These are phyloP conservation scores for Oryza coarctata DNA, from an alignment of 176 grass and related monocot genomes.

Conservation along the genomic window DNA sequence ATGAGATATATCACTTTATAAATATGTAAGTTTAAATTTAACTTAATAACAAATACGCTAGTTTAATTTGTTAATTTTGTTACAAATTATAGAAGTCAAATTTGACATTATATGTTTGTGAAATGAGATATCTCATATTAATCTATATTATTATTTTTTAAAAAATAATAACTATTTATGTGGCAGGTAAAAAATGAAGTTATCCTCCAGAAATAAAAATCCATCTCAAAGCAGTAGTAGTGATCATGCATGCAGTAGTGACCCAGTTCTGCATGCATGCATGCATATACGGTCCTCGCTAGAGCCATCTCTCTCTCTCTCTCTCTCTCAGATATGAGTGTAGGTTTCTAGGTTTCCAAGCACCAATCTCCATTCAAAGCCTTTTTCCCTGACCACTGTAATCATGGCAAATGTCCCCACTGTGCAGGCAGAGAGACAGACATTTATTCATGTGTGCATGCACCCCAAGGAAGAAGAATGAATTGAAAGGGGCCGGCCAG, in stretches of 20 bases:
- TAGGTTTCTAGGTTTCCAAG: slow-evolving; percentile 60
- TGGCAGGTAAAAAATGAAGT: too few relatives aligned
- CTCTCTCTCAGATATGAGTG: not conserved
- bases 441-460: slow-evolving; percentile 44
- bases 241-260: slow-evolving; percentile 20
- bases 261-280: slow-evolving; percentile 46
- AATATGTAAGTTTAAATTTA: too few relatives aligned
- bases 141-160: too few relatives aligned
- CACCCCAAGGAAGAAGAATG: slow-evolving; percentile 26
- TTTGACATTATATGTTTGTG: too few relatives aligned
- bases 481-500: slow-evolving; percentile 22
- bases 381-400: slow-evolving; percentile 45
- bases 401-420: slow-evolving; percentile 57
- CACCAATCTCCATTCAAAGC: slow-evolving; percentile 57
- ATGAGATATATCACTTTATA: too few relatives aligned
- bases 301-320: not conserved
- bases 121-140: too few relatives aligned
- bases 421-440: slow-evolving; percentile 36
- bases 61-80: too few relatives aligned
- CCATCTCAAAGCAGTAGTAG: not conserved
- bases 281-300: slow-evolving; percentile 30
- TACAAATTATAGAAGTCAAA: too few relatives aligned
- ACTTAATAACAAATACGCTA: too few relatives aligned
- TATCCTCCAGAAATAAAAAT: too few relatives aligned
- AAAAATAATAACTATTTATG: too few relatives aligned